phyloP scores from a whole-genome alignment of 2,329 filamentous ascomycete species.

The Epicoccum nigrum region DNA sequence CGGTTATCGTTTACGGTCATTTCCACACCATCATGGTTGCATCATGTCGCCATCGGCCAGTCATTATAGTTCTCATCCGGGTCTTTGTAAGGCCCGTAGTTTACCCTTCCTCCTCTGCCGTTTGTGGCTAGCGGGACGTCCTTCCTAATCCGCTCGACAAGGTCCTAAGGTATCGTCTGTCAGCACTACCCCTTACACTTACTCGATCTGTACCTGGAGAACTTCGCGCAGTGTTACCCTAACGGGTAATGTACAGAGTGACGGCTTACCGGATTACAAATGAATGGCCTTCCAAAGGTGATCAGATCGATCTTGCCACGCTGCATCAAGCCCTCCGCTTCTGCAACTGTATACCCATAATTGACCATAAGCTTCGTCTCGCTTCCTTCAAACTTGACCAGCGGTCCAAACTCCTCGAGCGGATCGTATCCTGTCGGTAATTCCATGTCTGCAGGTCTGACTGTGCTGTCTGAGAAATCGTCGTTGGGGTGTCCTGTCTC shows the following conservation, averaged over 20 bases:
- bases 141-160: slow-evolving; percentile 21
- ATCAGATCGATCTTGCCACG: slow-evolving; percentile 29
- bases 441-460: slow-evolving; percentile 8
- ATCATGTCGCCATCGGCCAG: slow-evolving; percentile 1
- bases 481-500: not conserved
- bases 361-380: slow-evolving; percentile 33
- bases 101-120: slow-evolving; percentile 26
- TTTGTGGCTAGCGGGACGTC: slow-evolving; percentile 25
- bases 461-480: slow-evolving; percentile 7
- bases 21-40: not conserved
- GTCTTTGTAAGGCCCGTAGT: slow-evolving; percentile 31
- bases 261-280: slow-evolving; percentile 26
- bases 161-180: slow-evolving; percentile 4
- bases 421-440: slow-evolving; percentile 26
- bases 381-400: slow-evolving; percentile 37
- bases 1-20: not conserved
- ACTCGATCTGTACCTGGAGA: not conserved
- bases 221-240: too few relatives aligned
- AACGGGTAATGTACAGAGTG: too few relatives aligned
- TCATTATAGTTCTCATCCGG: slow-evolving; percentile 11
- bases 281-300: slow-evolving; percentile 29
- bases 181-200: not conserved
- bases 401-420: slow-evolving; percentile 26
- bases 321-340: slow-evolving; percentile 24
- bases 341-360: slow-evolving; percentile 29